phyloP scores from a whole-genome alignment of 176 grass and related monocot species.

The Musa beccarii region DNA sequence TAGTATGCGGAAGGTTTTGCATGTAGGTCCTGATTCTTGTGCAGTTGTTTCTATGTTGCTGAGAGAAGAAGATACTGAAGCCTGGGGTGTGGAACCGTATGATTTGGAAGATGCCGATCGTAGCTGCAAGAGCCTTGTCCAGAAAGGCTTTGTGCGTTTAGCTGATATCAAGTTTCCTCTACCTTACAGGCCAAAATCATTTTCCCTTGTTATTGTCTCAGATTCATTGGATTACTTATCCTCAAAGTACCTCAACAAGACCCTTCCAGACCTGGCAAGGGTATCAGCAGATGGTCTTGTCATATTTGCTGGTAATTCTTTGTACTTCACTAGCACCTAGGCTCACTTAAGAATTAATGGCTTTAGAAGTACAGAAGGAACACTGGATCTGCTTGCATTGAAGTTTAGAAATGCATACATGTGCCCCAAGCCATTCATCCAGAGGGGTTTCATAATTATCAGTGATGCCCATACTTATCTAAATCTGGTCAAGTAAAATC shows the following conservation, averaged over 20 bases:
- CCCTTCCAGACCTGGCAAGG: slow-evolving; percentile 82
- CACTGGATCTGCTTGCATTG: no score
- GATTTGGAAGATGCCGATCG: slow-evolving; percentile 81
- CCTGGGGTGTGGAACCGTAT: slow-evolving; percentile 89
- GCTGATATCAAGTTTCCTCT: slow-evolving; percentile 85
- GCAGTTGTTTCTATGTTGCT: slow-evolving; percentile 12
- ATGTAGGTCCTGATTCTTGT: slow-evolving; percentile 11
- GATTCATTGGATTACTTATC: slow-evolving; percentile 88
- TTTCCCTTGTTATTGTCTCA: slow-evolving; percentile 49
- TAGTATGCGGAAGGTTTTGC: slow-evolving; percentile 2
- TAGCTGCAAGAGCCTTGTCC: slow-evolving; percentile 84
- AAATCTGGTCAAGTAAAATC: no score
- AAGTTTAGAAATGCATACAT: no score
- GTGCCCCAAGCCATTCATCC: no score
- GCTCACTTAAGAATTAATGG: no score
- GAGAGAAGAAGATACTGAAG: slow-evolving; percentile 28
- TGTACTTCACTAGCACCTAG: background rate
- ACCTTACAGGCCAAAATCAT: slow-evolving; percentile 42
- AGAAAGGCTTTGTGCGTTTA: slow-evolving; percentile 84
- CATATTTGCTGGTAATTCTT: slow-evolving; percentile 65
- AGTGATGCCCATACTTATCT: no score
- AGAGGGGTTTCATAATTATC: no score
- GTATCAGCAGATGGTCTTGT: slow-evolving; percentile 68
- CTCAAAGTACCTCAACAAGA: slow-evolving; percentile 88
- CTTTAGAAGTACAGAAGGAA: no score